A percentile compares a stretch with the other conserved stretches of the same genome.
Evolutionary conservation across 2,329 filamentous ascomycete genomes (phyloP).

Genomic region (Purpureocillium lavendulum): DNA sequence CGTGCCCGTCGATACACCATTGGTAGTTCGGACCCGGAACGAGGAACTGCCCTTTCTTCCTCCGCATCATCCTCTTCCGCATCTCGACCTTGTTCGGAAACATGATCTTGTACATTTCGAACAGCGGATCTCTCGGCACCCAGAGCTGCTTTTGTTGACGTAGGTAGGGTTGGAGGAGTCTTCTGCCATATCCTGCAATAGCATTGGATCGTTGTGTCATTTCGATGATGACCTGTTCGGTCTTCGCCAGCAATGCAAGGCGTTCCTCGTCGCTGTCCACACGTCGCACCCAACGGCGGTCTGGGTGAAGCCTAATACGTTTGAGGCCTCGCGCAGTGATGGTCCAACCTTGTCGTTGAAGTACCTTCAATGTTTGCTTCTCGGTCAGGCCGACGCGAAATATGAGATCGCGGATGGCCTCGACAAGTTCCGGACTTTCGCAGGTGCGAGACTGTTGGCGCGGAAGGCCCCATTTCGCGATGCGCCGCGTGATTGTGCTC

Average conservation of each 20-base stretch:
- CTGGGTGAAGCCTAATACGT: neutral
- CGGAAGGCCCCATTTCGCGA: constrained; percentile 2
- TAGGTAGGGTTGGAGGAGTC: no score
- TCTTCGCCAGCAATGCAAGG: constrained; percentile 4
- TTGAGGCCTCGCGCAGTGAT: neutral
- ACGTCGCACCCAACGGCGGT: neutral
- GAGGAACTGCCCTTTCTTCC: constrained; percentile 5
- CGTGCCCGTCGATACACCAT: constrained; percentile 5
- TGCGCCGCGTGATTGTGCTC: no score
- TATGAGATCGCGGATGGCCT: constrained; percentile 5
- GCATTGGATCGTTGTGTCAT: constrained; percentile 3
- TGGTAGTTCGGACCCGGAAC: constrained; percentile 5
- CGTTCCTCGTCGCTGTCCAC: constrained; percentile 2
- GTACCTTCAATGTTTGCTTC: neutral
- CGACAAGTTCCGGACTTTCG: constrained; percentile 5
- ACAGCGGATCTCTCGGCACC: neutral
- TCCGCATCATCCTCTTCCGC: constrained; percentile 1
- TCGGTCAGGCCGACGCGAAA: neutral
- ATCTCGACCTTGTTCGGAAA: constrained; percentile 5
- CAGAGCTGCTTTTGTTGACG: neutral
- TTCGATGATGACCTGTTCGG: constrained; percentile 6
- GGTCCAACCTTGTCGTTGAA: neutral
- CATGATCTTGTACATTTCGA: constrained; percentile 1
- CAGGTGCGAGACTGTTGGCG: constrained; percentile 2
- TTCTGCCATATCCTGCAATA: neutral